Base-by-base conservation (phyloP, 2,329 filamentous ascomycete genomes). In the Nemania serpens region DNA sequence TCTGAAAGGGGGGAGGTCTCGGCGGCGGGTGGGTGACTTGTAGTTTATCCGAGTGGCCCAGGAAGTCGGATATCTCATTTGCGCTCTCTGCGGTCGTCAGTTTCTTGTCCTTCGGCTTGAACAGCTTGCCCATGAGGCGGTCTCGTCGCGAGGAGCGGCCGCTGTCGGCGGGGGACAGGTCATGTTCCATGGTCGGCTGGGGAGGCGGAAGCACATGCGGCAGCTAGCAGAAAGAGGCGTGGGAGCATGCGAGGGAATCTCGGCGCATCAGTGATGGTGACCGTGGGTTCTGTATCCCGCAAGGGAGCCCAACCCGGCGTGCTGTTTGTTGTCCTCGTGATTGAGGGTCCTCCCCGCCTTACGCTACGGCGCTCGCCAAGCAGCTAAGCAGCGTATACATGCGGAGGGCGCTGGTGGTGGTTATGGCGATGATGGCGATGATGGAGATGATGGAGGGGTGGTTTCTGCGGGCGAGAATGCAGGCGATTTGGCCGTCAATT, bases 111-210 rank as follows among this genome's bases (percentile, higher is more conserved):
- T 71, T 68, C 75, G 75, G 70, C 74, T 70, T 65, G 69, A 87
- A 87, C 59, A 88, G 77, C 77, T 86, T 87, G 66, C 85, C 85
- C 81, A 88, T 88, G 48, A 88, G 74, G 62, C 86, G 84, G 69
- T 74, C 72, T 42, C 72, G 68, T 42, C 72, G 67, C 46, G 67
- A 68, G 50, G 67, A 67, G 65, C 70, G 70, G 53, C 66, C 63
- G 63, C 69, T 65, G 33, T 74, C 72, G 59, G 58, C 55, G 33
- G 67, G 59, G 57, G 64, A 59, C 29, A 55, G 46, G 45, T 73
- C 71, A 57, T 70, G 63, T 62, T 75, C 73, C 73, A 75, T 75
- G 63, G 57, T 55, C 52, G 18, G 43, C 22, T 51, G 15, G n/a
- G 29, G 22, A 42, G 17, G 39, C 9, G 22, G 41, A 52, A 41